Conservation (phyloP, 306 rosid genomes). For the Casuarina equisetifolia region DNA sequence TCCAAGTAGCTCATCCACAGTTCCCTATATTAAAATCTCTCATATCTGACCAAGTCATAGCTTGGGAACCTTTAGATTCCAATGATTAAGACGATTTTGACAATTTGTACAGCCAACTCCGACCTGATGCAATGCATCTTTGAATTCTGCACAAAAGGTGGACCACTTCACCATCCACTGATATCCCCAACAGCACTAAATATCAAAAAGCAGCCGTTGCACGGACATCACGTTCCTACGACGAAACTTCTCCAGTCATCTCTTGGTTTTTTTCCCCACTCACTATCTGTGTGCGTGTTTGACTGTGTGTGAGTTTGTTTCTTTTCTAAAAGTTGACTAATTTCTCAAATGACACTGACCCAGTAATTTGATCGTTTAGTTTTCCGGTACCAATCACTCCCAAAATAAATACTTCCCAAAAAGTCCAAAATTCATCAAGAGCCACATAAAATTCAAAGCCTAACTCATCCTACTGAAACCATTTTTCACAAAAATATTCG, state of each 20-base stretch:
- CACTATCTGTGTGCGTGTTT: background rate
- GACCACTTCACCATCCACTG: constrained; percentile 3
- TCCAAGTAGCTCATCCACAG: constrained; percentile 1
- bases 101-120: too few relatives aligned
- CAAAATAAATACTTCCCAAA: background rate
- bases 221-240: background rate
- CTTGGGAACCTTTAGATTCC: background rate
- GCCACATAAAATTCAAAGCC: background rate
- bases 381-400: background rate
- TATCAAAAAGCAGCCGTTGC: background rate
- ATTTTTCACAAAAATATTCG: background rate
- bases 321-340: background rate
- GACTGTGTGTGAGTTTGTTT: background rate
- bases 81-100: background rate
- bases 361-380: background rate
- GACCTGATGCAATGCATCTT: background rate
- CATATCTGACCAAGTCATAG: background rate
- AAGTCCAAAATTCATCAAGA: background rate
- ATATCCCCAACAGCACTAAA: background rate
- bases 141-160: background rate
- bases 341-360: background rate
- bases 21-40: background rate
- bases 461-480: background rate
- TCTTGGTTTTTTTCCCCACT: background rate
- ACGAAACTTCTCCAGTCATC: background rate